Conservation (phyloP, 148 eudicot genomes). For the Camellia lanceoleosa region DNA sequence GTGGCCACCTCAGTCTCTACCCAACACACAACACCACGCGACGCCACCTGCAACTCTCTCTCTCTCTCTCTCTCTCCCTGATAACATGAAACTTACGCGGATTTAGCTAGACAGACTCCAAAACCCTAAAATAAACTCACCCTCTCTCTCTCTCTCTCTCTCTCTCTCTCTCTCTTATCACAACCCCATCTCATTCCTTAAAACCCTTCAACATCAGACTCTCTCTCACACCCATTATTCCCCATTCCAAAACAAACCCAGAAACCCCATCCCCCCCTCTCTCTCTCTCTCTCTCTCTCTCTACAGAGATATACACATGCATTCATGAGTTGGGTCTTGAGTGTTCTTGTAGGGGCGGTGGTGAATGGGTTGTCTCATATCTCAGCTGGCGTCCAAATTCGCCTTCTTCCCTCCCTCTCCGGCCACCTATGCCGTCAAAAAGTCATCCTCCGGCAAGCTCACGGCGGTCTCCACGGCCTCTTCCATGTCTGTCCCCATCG, state of each 20-base stretch:
- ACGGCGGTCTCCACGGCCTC: slow-evolving; percentile 60
- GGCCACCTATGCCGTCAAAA: slow-evolving; percentile 77
- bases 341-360: slow-evolving; percentile 19
- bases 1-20: no score
- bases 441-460: slow-evolving; percentile 56
- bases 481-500: slow-evolving; percentile 51
- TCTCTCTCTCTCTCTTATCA: neutral
- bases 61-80: slow-evolving; percentile 15
- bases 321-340: slow-evolving; percentile 51
- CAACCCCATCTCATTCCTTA: neutral
- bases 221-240: neutral
- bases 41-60: neutral
- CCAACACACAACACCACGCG: no score
- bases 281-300: neutral
- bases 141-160: neutral
- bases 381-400: slow-evolving; percentile 81
- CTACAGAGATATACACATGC: slow-evolving; percentile 35
- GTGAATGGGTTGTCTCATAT: slow-evolving; percentile 74
- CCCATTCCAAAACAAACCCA: slow-evolving; percentile 1
- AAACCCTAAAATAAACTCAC: neutral
- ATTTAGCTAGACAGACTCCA: slow-evolving; percentile 36
- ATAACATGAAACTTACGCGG: slow-evolving; percentile 29
- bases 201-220: neutral
- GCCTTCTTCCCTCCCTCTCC: slow-evolving; percentile 96
- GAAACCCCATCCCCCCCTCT: neutral